Conservation (phyloP, 768 basidiomycete species). For the Dacryopinax spathularia region DNA sequence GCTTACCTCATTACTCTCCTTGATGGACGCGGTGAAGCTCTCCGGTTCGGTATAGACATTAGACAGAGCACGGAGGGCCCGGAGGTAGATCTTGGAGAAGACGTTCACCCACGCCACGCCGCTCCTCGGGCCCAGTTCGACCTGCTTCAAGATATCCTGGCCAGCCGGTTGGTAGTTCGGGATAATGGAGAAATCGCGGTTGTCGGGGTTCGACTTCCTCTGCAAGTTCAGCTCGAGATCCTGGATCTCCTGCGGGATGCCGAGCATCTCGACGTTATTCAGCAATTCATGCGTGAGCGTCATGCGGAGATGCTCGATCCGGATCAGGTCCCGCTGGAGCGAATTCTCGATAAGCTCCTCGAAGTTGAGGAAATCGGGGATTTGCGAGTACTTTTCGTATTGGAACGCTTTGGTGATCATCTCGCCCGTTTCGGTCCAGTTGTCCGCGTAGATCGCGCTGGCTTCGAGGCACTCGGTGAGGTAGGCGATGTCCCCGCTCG, state of each 20-base stretch:
- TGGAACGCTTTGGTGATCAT: slow-evolving; percentile 67
- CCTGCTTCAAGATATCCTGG: slow-evolving; percentile 49
- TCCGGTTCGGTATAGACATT: slow-evolving; percentile 51
- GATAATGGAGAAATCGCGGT: slow-evolving; percentile 69
- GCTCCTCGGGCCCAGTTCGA: slow-evolving; percentile 39
- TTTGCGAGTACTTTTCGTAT: slow-evolving; percentile 75
- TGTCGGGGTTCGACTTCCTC: slow-evolving; percentile 52
- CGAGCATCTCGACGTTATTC: slow-evolving; percentile 48
- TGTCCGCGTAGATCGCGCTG: slow-evolving; percentile 66
- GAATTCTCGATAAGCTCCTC: slow-evolving; percentile 73
- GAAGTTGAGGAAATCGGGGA: slow-evolving; percentile 71
- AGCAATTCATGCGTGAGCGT: slow-evolving; percentile 60
- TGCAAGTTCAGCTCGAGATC: slow-evolving; percentile 74
- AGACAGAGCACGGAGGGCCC: slow-evolving; percentile 23
- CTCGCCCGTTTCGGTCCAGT: slow-evolving; percentile 75
- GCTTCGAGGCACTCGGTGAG: slow-evolving; percentile 63
- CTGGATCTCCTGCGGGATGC: slow-evolving; percentile 52
- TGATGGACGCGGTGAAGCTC: slow-evolving; percentile 64
- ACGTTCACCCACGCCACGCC: slow-evolving; percentile 59
- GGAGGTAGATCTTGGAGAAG: slow-evolving; percentile 65
- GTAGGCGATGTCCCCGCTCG: slow-evolving; percentile 61
- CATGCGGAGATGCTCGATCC: slow-evolving; percentile 77
- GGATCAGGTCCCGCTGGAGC: slow-evolving; percentile 65
- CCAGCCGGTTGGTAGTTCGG: slow-evolving; percentile 59
- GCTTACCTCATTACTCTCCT: slow-evolving; percentile 67